Evolutionary conservation across 2,329 filamentous ascomycete genomes (phyloP).

Genomic region (Aspergillus quadrilineatus): DNA sequence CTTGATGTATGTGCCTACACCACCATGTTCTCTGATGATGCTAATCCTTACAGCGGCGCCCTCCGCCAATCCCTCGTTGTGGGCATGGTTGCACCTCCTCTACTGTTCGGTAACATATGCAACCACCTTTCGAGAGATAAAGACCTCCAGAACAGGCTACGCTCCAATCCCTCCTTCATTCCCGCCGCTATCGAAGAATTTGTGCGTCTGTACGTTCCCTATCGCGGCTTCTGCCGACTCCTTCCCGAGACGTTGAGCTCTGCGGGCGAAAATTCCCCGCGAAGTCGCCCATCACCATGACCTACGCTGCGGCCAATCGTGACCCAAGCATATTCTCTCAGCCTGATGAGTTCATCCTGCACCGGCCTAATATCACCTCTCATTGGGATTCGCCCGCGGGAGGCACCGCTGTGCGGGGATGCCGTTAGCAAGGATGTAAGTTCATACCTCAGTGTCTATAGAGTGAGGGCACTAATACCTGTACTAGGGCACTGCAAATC

Average conservation of each 20-base stretch:
- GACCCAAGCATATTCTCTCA: constrained; percentile 8
- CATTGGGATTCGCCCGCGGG: constrained; percentile 14
- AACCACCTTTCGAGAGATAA: constrained; percentile 12
- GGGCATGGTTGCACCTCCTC: constrained; percentile 15
- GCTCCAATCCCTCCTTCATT: constrained; percentile 4
- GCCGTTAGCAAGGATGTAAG: constrained; percentile 16
- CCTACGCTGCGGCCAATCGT: constrained; percentile 15
- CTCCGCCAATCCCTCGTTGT: constrained; percentile 15
- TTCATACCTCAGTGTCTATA: not conserved
- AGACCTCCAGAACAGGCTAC: constrained; percentile 1
- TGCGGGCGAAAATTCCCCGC: constrained; percentile 3
- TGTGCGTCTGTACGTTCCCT: constrained; percentile 13
- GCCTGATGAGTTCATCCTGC: constrained; percentile 8
- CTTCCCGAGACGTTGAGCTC: constrained; percentile 2
- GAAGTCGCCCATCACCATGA: constrained; percentile 12
- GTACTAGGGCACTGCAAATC: not conserved
- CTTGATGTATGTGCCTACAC: not conserved
- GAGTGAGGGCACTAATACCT: not conserved
- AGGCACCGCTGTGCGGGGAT: constrained; percentile 16
- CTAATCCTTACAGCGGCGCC: constrained; percentile 3
- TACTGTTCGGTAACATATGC: constrained; percentile 14
- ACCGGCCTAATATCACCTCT: constrained; percentile 12
- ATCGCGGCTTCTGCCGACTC: constrained; percentile 16
- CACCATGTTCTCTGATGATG: not conserved
- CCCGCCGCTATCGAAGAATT: constrained; percentile 15